Base-by-base conservation (phyloP, 768 basidiomycete genomes). In the Clitopilus passeckerianus region DNA sequence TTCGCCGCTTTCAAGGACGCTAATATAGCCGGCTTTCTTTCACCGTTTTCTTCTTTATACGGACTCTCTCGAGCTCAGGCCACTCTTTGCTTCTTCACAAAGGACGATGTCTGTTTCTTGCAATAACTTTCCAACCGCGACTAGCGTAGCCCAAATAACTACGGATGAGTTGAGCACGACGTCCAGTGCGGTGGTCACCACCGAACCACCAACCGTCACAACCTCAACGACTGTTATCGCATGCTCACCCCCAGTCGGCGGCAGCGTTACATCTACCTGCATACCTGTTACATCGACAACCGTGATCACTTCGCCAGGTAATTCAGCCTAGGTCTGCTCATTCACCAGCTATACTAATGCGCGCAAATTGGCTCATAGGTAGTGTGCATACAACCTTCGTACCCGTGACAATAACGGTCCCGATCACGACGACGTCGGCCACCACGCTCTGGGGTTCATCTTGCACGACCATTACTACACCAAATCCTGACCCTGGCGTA, bases 381-480 rank as follows among this genome's bases (percentile, higher is more conserved):
- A 66, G 23, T n/a, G 55, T 60, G 7, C 63, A 62, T 41, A 71
- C 72, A 22, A 72, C 72, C 20, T 71, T 75, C 63, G 75, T 80
- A 15, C 79, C 80, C 8, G 62, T 83, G 33, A 71, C 77, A 41
- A 52, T 77, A 8, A 68, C 72, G 5, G 67, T 77, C 33, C 63
- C 70, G 2, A 61, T 77, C 34, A 73, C 67, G 12, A 57, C 64
- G 23, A 65, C 74, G 7, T 68, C 71, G 7, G 71, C 72, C 3
- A 61, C 69, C 34, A 84, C 82, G 6, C 64, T 82, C 35, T 82
- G 75, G 59, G 75, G 74, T 6, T 62, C 79, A 16, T 77, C 76
- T 34, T 69, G 73, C 41, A 64, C 66, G 8, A 65, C 61, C n/a
- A 66, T 62, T 43, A 59, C 50, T 9, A 60, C 52, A n/a, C 63